These are phyloP conservation scores for Starmerella bombicola DNA, from an alignment of 805 yeast species.

Conservation along the genomic window DNA sequence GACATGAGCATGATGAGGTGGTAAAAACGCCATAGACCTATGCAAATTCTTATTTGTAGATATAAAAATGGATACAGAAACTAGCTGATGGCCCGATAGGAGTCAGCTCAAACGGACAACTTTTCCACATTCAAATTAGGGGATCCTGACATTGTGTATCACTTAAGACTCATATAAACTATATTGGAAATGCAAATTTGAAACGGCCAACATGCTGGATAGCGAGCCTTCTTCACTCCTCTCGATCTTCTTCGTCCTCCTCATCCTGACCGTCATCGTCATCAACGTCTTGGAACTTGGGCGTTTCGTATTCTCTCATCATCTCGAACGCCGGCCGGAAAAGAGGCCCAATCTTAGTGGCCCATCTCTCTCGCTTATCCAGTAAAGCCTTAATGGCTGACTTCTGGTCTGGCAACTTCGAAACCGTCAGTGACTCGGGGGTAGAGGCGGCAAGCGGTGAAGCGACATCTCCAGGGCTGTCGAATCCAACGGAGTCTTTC, in stretches of 20 bases:
- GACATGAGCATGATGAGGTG: slow-evolving; percentile 34
- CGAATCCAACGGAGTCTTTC: slow-evolving; percentile 7
- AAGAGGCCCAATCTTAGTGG: slow-evolving; percentile 74
- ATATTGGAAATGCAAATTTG: no score
- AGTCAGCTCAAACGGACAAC: no score
- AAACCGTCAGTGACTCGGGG: background rate
- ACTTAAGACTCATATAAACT: no score
- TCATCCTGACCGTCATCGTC: slow-evolving; percentile 33
- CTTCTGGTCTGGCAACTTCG: slow-evolving; percentile 49
- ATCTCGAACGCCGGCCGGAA: slow-evolving; percentile 55
- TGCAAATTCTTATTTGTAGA: background rate
- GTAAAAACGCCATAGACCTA: slow-evolving; percentile 17
- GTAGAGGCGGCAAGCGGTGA: slow-evolving; percentile 1
- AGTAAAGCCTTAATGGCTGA: slow-evolving; percentile 64
- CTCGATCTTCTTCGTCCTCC: slow-evolving; percentile 14
- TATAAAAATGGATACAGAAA: no score
- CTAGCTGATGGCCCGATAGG: no score
- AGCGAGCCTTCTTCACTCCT: slow-evolving; percentile 5
- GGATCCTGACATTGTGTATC: no score
- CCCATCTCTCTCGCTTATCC: slow-evolving; percentile 84
- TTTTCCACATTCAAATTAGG: no score
- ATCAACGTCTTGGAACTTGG: slow-evolving; percentile 42
- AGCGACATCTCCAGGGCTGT: slow-evolving; percentile 7
- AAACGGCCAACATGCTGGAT: no score
- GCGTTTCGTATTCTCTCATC: slow-evolving; percentile 59